Evolutionary conservation across 768 basidiomycete species (phyloP), one percentile per base, ranked within the genome.

Genomic region (Lentinula guzmanii): DNA sequence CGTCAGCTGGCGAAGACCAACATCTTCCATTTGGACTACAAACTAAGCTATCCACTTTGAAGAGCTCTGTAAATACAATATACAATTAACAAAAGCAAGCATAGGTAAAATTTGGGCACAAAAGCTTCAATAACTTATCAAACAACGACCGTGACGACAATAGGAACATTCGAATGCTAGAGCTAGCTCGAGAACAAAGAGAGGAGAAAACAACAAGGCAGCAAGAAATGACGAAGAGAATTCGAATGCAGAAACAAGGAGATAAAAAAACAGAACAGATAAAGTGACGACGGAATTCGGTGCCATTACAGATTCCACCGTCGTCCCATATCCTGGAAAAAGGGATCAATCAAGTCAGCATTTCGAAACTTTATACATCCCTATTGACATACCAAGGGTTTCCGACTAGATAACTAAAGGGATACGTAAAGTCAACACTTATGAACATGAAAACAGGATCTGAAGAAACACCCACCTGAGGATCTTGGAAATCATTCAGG

Each of bases 401-500:
- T 54, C 53, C n/a, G 34, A 18, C 53, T 54, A 28, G 55, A 56
- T 28, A 56, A 56, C 55, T 42, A 28, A 3, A 28, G 28, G 3
- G 15, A 28, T 28, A 8, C 28, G 28, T 31, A 4, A 7, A 41
- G 15, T n/a, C 21, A 55, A 16, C 6, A 53, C 9, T 35, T 16
- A 35, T 10, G 33, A 9, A 41, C 11, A 39, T 35, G 2, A n/a
- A 8, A 18, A 37, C 41, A 33, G 15, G 8, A 34, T 35, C 37
- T 7, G n/a, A 3, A 31, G 7, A n/a, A 21, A 24, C 41, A 31
- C 24, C 21, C 13, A 59, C 58, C 58, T 59, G 58, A n/a, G 58
- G 58, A 24, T 59, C 58, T 33, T 59, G 58, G 15, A 59, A 59
- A 51, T 46, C 35, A 45, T 59, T 59, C 58, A 59, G n/a, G 45